Conservation (phyloP, 305 asterid species). For the Fraxinus albicans region DNA sequence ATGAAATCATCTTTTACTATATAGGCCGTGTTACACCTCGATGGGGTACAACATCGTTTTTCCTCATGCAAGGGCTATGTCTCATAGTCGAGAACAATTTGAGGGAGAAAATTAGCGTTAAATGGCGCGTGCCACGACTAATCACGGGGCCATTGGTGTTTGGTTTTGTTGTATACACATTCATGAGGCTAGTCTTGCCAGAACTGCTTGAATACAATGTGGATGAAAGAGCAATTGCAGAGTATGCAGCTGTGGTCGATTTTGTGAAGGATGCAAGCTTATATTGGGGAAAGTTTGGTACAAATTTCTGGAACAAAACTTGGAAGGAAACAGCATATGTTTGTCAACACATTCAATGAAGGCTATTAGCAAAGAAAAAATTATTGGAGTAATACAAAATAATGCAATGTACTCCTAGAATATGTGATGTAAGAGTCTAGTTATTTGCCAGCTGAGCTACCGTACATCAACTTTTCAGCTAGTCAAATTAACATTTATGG, state of each 20-base stretch:
- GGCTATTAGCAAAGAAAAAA: neutral
- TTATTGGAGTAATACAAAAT: neutral
- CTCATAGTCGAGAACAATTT: constrained; percentile 24
- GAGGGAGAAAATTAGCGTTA: constrained; percentile 16
- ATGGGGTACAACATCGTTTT: constrained; percentile 31
- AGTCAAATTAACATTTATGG: neutral
- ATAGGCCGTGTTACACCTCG: constrained; percentile 27
- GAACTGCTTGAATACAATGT: constrained; percentile 25
- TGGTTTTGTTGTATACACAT: constrained; percentile 24
- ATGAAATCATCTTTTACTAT: constrained; percentile 33
- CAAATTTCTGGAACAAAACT: constrained; percentile 3
- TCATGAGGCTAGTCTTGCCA: constrained; percentile 33
- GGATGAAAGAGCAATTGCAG: constrained; percentile 29
- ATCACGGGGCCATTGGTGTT: constrained; percentile 39
- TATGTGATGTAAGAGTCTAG: neutral
- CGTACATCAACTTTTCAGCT: neutral
- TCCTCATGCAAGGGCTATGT: constrained; percentile 36
- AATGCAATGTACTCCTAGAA: neutral
- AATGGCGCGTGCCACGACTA: constrained; percentile 27
- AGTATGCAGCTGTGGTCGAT: constrained; percentile 29
- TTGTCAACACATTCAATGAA: neutral
- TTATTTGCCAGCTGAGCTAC: neutral
- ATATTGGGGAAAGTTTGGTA: constrained; percentile 10
- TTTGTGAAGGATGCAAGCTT: constrained; percentile 27
- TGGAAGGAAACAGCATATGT: neutral